phyloP scores from a whole-genome alignment of 306 rosid species.

The Sindora glabra region DNA sequence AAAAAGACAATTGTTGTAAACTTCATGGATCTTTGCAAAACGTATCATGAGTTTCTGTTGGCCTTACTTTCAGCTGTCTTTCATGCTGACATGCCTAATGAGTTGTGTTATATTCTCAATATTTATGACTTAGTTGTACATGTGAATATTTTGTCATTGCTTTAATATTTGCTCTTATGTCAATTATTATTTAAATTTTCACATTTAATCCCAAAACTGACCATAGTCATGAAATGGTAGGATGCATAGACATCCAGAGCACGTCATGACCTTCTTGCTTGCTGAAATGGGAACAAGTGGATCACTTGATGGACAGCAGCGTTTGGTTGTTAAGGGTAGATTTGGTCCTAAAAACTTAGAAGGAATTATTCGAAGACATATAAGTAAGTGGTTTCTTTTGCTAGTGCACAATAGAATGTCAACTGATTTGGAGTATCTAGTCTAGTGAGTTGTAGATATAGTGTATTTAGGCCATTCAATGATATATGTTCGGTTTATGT shows the following conservation, averaged over 20 bases:
- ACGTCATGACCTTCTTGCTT: conserved; percentile 48
- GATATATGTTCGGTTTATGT: too few relatives aligned
- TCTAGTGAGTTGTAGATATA: too few relatives aligned
- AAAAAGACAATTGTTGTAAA: conserved; percentile 57
- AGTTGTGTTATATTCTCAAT: not conserved
- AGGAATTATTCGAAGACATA: conserved; percentile 49
- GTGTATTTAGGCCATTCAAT: too few relatives aligned
- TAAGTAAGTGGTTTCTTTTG: conserved; percentile 26
- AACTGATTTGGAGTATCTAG: too few relatives aligned
- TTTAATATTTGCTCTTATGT: not conserved
- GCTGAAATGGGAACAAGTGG: conserved; percentile 63
- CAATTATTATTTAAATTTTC: not conserved
- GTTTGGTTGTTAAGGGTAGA: conserved; percentile 53
- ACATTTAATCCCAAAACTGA: not conserved
- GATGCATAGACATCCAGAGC: conserved; percentile 62
- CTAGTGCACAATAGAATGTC: too few relatives aligned
- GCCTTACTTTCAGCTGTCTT: not conserved
- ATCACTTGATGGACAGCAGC: conserved; percentile 56
- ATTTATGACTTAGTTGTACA: not conserved
- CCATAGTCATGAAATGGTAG: not conserved
- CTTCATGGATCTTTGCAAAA: conserved; percentile 51
- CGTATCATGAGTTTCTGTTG: conserved; percentile 10
- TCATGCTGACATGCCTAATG: not conserved
- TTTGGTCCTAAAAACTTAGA: conserved; percentile 57
- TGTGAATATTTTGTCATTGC: not conserved